A percentile compares a stretch with the other conserved stretches of the same genome.
phyloP scores from a whole-genome alignment of 345 rosid genomes.

The Excoecaria cochinchinensis region DNA sequence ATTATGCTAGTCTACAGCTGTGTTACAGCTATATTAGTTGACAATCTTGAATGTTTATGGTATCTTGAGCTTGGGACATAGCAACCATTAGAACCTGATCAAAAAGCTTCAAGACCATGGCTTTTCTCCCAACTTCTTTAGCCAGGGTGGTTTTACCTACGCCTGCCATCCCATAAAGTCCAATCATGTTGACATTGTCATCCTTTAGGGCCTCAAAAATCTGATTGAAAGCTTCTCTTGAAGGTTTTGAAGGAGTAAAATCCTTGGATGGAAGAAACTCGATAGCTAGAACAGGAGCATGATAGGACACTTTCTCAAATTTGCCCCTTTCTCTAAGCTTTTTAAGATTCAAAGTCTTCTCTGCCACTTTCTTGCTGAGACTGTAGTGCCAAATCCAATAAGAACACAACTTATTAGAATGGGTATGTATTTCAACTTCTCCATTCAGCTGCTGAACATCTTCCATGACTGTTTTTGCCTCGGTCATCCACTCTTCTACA shows the following conservation, averaged over 20 bases:
- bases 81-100: background rate
- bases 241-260: background rate
- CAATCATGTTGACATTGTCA: constrained; percentile 9
- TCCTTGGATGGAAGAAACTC: background rate
- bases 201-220: constrained; percentile 3
- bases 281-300: background rate
- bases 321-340: background rate
- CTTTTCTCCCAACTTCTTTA: background rate
- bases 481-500: background rate
- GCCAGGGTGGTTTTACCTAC: constrained; percentile 19
- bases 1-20: too few relatives aligned
- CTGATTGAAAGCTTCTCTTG: background rate
- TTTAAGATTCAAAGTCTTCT: background rate
- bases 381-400: background rate
- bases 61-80: background rate
- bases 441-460: background rate
- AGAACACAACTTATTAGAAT: background rate
- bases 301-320: background rate
- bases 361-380: background rate
- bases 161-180: background rate
- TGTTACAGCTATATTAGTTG: too few relatives aligned
- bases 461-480: background rate
- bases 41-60: background rate
- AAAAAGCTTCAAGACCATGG: background rate
- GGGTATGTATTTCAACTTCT: background rate